Evolutionary conservation across 2,329 filamentous ascomycete species (phyloP).

Genomic region (Botrytis cinerea): DNA sequence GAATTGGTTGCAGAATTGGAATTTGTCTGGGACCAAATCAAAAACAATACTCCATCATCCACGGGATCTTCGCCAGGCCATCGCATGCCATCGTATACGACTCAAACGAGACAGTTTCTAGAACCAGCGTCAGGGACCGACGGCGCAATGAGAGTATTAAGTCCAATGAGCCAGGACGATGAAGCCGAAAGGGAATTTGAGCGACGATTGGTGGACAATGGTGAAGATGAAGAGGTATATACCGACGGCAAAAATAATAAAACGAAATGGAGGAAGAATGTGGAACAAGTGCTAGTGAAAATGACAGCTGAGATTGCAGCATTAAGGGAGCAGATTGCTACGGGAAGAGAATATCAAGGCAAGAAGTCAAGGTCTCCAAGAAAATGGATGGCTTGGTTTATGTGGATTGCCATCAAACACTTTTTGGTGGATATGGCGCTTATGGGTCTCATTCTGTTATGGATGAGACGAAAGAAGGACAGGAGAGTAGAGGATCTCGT

Average conservation of each 20-base stretch:
- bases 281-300: constrained; percentile 83
- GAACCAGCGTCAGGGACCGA: constrained; percentile 53
- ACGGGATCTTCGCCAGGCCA: constrained; percentile 57
- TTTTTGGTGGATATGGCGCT: constrained; percentile 70
- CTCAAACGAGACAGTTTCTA: constrained; percentile 46
- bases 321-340: constrained; percentile 84
- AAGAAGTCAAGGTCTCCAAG: constrained; percentile 64
- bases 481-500: constrained; percentile 73
- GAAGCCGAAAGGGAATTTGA: constrained; percentile 60
- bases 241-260: constrained; percentile 46
- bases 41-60: constrained; percentile 74
- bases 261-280: constrained; percentile 73
- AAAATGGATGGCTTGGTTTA: constrained; percentile 69
- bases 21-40: constrained; percentile 98
- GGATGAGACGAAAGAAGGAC: constrained; percentile 72
- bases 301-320: constrained; percentile 93
- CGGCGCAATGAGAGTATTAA: constrained; percentile 69
- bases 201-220: constrained; percentile 44
- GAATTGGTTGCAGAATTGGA: constrained; percentile 94
- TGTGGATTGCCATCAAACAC: constrained; percentile 73
- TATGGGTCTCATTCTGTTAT: constrained; percentile 65
- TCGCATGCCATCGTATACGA: constrained; percentile 39
- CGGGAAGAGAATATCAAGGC: constrained; percentile 69
- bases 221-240: constrained; percentile 49
- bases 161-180: constrained; percentile 83